Evolutionary conservation across 805 yeast species (phyloP).

Genomic region (Saccharomycopsis sp.): DNA sequence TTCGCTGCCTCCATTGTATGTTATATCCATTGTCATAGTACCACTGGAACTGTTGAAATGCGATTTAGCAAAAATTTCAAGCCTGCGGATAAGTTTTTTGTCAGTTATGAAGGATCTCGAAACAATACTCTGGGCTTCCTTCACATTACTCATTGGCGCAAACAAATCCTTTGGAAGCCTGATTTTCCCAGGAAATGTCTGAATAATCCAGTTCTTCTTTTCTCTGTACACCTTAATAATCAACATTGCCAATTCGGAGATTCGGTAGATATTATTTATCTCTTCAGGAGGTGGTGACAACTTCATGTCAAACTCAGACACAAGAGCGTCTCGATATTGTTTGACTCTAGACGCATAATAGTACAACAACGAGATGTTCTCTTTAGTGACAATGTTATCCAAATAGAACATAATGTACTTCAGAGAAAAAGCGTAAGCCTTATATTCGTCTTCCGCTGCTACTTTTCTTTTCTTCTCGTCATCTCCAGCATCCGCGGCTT

Average conservation of each 20-base stretch:
- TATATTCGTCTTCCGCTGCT: constrained; percentile 24
- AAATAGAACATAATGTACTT: constrained; percentile 57
- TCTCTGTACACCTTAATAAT: constrained; percentile 43
- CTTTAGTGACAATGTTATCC: constrained; percentile 51
- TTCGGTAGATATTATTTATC: constrained; percentile 45
- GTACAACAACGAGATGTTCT: constrained; percentile 65
- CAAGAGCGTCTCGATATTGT: constrained; percentile 59
- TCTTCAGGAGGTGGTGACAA: constrained; percentile 22
- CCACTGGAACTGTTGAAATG: neutral
- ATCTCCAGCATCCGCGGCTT: constrained; percentile 9
- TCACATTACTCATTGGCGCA: constrained; percentile 48
- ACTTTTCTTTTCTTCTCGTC: neutral
- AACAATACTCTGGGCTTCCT: constrained; percentile 51
- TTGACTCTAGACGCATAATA: constrained; percentile 74
- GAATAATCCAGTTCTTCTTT: constrained; percentile 56
- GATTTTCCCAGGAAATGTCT: constrained; percentile 77
- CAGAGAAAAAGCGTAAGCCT: constrained; percentile 47
- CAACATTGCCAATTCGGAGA: constrained; percentile 70
- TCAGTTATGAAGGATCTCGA: constrained; percentile 52
- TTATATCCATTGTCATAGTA: neutral
- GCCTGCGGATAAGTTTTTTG: constrained; percentile 26
- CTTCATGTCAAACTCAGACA: constrained; percentile 31
- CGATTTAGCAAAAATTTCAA: neutral
- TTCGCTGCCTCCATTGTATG: neutral
- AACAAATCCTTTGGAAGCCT: constrained; percentile 65